phyloP scores from a whole-genome alignment of 345 rosid genomes.

The Eucalyptus microcorys region DNA sequence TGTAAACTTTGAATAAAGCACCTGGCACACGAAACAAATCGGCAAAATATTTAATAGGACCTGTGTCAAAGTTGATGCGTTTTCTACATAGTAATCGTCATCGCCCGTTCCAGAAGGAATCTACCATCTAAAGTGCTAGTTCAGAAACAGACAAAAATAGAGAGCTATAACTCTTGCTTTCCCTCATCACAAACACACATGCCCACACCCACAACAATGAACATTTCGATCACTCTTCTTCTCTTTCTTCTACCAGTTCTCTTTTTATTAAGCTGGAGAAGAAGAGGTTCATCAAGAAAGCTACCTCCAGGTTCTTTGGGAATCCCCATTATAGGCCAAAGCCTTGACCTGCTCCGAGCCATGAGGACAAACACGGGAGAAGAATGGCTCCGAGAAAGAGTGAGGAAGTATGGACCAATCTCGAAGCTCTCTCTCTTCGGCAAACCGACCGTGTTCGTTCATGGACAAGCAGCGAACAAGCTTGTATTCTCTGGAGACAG shows the following conservation, averaged over 20 bases:
- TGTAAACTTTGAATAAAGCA: not conserved
- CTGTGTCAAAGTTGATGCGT: not conserved
- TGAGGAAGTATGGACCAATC: slow-evolving; percentile 26
- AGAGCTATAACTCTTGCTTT: not conserved
- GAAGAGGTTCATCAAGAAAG: not conserved
- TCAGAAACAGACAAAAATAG: not conserved
- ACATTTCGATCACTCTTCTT: not conserved
- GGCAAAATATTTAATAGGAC: not conserved
- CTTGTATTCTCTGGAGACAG: slow-evolving; percentile 20
- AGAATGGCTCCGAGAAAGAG: slow-evolving; percentile 19
- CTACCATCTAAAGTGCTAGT: not conserved
- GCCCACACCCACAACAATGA: not conserved
- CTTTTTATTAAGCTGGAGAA: not conserved
- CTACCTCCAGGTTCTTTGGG: slow-evolving; percentile 54
- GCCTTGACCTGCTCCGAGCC: slow-evolving; percentile 22
- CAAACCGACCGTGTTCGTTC: slow-evolving; percentile 27
- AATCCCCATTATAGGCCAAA: slow-evolving; percentile 44
- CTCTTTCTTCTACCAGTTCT: not conserved
- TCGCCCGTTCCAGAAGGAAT: not conserved
- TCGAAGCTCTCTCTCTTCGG: slow-evolving; percentile 39
- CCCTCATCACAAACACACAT: not conserved
- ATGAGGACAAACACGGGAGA: slow-evolving; percentile 36
- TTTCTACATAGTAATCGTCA: not conserved
- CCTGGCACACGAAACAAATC: not conserved
- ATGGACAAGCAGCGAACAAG: slow-evolving; percentile 40